Base-by-base conservation (phyloP, 768 basidiomycete genomes). In the Gymnopilus junonius region DNA sequence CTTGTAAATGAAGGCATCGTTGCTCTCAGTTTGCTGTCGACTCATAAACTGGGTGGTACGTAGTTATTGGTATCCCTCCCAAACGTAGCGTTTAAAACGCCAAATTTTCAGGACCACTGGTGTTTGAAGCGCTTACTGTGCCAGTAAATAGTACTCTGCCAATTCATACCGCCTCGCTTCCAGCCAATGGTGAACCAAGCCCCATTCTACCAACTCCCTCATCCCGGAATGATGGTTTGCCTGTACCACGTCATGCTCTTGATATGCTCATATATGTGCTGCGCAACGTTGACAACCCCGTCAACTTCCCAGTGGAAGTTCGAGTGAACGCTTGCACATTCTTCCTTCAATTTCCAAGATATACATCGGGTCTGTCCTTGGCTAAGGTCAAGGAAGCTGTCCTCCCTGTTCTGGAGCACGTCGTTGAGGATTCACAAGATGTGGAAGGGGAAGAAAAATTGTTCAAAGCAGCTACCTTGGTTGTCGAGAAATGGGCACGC, bases 1-100 rank as follows among this genome's bases (percentile, higher is more conserved):
- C 81, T 99, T 32, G 85, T 97, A 58, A 97, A 95, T 67, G 97
- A 99, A 74, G 93, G 90, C 2, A 81, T 96, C 21, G 86, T 97
- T 43, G 92, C 93, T 4, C 76, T 97, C 63, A 92, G 89, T 42
- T 73, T 98, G 54, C 75, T 98, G 61, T 87, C 87, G 58, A 87
- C 88, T 11, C 83, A 87, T 40, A 80, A 80, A 27, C 75, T 79
- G 50, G 92, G 90, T 63, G 87, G 94, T 92, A 74, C 46, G 64
- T n/a, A 55, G 7, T 5, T 3, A 56, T 29, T 40, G n/a, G n/a
- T n/a, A n/a, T 21, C 61, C 34, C 17, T 37, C 32, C 39, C 34
- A 11, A 17, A 3, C 3, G 39, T 17, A 29, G n/a, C 60, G 54
- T 23, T 21, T 48, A 8, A 39, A 17, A 64, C 17, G 40, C 32